Evolutionary conservation across 768 basidiomycete species (phyloP).

Genomic region (Saitozyma sp.): DNA sequence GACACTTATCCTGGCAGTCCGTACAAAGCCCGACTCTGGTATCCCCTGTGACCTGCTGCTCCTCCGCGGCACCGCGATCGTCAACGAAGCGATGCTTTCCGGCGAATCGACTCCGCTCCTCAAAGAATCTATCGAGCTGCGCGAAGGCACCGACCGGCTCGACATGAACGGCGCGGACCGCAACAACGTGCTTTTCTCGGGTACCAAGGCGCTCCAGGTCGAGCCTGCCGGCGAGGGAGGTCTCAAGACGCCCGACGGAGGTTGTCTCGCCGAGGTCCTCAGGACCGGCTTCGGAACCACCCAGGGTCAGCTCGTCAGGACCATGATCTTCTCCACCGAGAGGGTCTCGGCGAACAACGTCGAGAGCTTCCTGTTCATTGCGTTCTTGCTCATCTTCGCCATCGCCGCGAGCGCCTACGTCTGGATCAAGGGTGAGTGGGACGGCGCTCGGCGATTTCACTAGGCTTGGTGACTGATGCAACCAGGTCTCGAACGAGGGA

Average conservation of each 20-base stretch:
- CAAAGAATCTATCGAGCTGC: slow-evolving; percentile 88
- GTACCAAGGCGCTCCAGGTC: slow-evolving; percentile 94
- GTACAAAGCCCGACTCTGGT: slow-evolving; percentile 69
- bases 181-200: slow-evolving; percentile 86
- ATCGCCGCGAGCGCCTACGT: slow-evolving; percentile 98
- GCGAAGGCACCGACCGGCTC: slow-evolving; percentile 70
- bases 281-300: slow-evolving; percentile 97
- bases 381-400: slow-evolving; percentile 94
- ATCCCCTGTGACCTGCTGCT: slow-evolving; percentile 92
- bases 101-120: slow-evolving; percentile 96
- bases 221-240: slow-evolving; percentile 56
- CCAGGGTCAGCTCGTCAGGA: slow-evolving; percentile 93
- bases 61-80: slow-evolving; percentile 88
- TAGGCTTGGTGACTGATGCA: slow-evolving; percentile 6
- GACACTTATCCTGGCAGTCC: slow-evolving; percentile 40
- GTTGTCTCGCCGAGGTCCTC: slow-evolving; percentile 87
- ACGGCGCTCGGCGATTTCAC: no score
- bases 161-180: slow-evolving; percentile 86
- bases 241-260: slow-evolving; percentile 71
- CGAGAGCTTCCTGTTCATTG: slow-evolving; percentile 96
- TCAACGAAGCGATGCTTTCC: slow-evolving; percentile 98
- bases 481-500: slow-evolving; percentile 79
- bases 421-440: slow-evolving; percentile 81
- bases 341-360: slow-evolving; percentile 93
- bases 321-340: slow-evolving; percentile 99